Percentiles rank a stretch among this genome's conserved stretches.
Evolutionary conservation across 1,139 yeast species (phyloP).

Genomic region (Pneumocystis wakefieldiae): DNA sequence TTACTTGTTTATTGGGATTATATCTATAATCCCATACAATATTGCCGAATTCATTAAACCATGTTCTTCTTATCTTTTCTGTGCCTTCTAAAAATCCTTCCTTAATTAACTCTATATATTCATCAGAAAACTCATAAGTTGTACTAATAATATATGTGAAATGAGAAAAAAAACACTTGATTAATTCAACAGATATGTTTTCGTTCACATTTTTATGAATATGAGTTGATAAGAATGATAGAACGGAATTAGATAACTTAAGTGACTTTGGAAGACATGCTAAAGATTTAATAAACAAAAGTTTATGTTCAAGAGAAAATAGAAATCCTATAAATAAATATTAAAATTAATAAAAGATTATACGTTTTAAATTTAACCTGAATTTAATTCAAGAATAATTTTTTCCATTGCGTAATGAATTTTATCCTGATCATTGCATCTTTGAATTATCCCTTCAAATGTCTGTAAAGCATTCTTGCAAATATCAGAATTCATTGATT

Average conservation of each 20-base stretch:
- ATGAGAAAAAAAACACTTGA: constrained; percentile 33
- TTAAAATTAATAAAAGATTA: constrained; percentile 54
- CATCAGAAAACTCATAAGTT: constrained; percentile 25
- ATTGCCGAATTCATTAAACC: constrained; percentile 2
- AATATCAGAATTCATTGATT: constrained; percentile 54
- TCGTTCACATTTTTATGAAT: constrained; percentile 14
- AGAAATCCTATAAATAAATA: constrained; percentile 32
- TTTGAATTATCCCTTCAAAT: constrained; percentile 21
- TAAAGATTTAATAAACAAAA: constrained; percentile 26
- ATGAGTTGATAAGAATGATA: constrained; percentile 14
- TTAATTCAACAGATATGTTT: constrained; percentile 26
- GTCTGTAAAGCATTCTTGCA: constrained; percentile 39
- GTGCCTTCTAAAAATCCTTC: constrained; percentile 6
- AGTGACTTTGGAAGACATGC: constrained; percentile 27
- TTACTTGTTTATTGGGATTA: background rate
- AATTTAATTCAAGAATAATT: constrained; percentile 37
- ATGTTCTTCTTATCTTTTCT: background rate
- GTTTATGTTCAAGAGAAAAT: constrained; percentile 17
- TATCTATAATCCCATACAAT: background rate
- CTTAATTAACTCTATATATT: constrained; percentile 21
- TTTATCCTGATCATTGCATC: constrained; percentile 16
- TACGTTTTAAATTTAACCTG: constrained; percentile 36
- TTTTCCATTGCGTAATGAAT: constrained; percentile 27
- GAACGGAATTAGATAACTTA: constrained; percentile 41
- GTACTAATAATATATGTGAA: constrained; percentile 25